Percentiles rank a stretch among this genome's conserved stretches.
Evolutionary conservation across 2,329 filamentous ascomycete species (phyloP).

Genomic region (Paraphaeosphaeria sporulosa): DNA sequence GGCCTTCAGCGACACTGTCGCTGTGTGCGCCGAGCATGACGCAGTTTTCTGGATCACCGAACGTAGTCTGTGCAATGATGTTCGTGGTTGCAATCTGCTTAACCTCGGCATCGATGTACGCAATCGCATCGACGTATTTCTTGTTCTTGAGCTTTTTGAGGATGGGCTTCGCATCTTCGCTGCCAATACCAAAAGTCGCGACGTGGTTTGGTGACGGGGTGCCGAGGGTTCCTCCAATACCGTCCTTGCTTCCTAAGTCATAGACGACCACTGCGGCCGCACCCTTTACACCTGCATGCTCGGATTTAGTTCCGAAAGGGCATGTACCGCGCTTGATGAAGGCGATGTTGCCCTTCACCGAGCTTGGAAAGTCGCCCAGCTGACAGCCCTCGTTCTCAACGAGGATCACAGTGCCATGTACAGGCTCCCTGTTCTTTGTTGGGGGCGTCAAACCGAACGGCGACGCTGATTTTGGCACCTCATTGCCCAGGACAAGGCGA

Average conservation of each 20-base stretch:
- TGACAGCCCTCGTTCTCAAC: conserved; percentile 46
- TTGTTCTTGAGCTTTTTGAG: conserved; percentile 60
- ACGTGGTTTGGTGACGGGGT: conserved; percentile 65
- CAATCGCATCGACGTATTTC: conserved; percentile 51
- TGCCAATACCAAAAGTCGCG: conserved; percentile 74
- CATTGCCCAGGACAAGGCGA: conserved; percentile 43
- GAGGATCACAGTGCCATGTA: conserved; percentile 44
- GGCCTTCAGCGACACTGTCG: conserved; percentile 51
- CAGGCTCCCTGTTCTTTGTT: conserved; percentile 47
- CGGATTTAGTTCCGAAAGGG: conserved; percentile 75
- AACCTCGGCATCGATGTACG: conserved; percentile 58
- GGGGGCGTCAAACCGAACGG: conserved; percentile 48
- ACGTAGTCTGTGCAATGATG: conserved; percentile 50
- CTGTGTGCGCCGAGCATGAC: conserved; percentile 53
- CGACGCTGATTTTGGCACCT: conserved; percentile 43
- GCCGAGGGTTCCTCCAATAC: conserved; percentile 71
- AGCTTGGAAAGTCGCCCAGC: conserved; percentile 66
- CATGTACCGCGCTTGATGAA: conserved; percentile 76
- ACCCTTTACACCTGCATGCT: conserved; percentile 72
- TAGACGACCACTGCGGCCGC: conserved; percentile 78
- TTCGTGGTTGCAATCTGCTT: conserved; percentile 59
- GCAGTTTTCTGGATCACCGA: conserved; percentile 49
- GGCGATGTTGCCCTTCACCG: conserved; percentile 70
- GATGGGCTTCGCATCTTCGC: conserved; percentile 65
- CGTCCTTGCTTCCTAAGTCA: conserved; percentile 71